Evolutionary conservation across 805 yeast genomes (phyloP).

Genomic region (Vanderwaltozyma polyspora): DNA sequence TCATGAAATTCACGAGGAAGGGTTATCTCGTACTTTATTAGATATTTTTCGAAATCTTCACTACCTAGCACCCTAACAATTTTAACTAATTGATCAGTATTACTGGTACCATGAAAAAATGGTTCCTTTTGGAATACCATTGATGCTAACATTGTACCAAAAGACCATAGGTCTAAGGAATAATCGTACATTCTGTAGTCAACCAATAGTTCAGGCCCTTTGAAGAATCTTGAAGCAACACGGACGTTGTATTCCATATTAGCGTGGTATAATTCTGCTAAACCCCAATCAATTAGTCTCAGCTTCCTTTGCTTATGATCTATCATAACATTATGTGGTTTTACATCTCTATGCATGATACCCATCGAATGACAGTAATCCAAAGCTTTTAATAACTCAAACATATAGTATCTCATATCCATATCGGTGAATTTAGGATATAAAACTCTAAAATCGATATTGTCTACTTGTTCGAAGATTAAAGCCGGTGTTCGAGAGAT

Average conservation of each 20-base stretch:
- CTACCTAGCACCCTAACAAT: constrained; percentile 84
- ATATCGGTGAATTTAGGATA: constrained; percentile 66
- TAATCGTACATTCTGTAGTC: constrained; percentile 84
- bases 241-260: constrained; percentile 85
- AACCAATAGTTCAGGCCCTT: constrained; percentile 85
- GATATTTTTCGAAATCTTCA: constrained; percentile 58
- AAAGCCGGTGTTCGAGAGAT: constrained; percentile 76
- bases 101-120: constrained; percentile 82
- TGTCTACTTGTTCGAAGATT: constrained; percentile 74
- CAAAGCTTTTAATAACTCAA: constrained; percentile 68
- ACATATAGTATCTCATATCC: constrained; percentile 77
- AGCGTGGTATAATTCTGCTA: constrained; percentile 88
- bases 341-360: constrained; percentile 90
- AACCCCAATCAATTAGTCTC: constrained; percentile 88
- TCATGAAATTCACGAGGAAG: constrained; percentile 70
- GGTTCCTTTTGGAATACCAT: constrained; percentile 86
- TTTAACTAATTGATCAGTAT: constrained; percentile 83
- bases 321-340: constrained; percentile 93
- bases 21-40: constrained; percentile 58
- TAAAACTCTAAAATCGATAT: constrained; percentile 69
- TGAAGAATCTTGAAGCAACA: constrained; percentile 86
- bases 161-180: constrained; percentile 86
- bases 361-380: constrained; percentile 92
- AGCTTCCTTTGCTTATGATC: constrained; percentile 63
- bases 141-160: constrained; percentile 87